Evolutionary conservation across 148 eudicot genomes (phyloP).

Genomic region (Linanthus parryae): DNA sequence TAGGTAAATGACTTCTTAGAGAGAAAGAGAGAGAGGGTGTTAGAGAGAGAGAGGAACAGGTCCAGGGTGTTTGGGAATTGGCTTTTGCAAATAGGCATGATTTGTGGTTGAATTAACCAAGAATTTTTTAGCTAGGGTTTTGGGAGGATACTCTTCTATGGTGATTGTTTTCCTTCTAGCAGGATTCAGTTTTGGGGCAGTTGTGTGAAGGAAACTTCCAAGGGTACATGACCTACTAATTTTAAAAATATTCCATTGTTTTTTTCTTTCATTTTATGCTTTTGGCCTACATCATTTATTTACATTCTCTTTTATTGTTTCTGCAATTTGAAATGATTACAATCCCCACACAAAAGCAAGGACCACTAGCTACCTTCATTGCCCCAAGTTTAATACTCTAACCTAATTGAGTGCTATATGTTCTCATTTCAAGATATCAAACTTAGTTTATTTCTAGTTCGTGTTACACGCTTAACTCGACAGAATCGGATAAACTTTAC

Average conservation of each 20-base stretch:
- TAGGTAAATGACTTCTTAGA: slow-evolving; percentile 32
- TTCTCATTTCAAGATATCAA: too few species aligned
- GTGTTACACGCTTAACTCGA: too few species aligned
- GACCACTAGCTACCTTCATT: slow-evolving; percentile 16
- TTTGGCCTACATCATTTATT: slow-evolving; percentile 17
- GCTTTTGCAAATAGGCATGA: slow-evolving; percentile 10
- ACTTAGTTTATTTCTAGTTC: too few species aligned
- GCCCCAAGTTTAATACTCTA: slow-evolving; percentile 1
- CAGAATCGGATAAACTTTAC: too few species aligned
- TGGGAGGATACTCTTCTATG: slow-evolving; percentile 5
- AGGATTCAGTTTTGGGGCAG: not conserved
- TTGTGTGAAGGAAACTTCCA: slow-evolving; percentile 13
- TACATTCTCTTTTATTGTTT: slow-evolving; percentile 12
- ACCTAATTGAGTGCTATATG: too few species aligned
- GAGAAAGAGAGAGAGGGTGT: not conserved
- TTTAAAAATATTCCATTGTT: too few species aligned
- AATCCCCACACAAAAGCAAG: slow-evolving; percentile 2
- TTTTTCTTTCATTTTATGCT: too few species aligned
- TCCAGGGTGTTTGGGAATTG: slow-evolving; percentile 15
- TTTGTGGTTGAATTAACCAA: slow-evolving; percentile 17
- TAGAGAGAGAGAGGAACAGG: not conserved
- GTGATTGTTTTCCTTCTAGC: slow-evolving; percentile 4
- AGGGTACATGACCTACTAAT: slow-evolving; percentile 1
- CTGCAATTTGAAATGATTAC: slow-evolving; percentile 20
- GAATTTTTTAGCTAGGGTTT: slow-evolving; percentile 3